A percentile compares a stretch with the other conserved stretches of the same genome.
phyloP scores from a whole-genome alignment of 345 rosid species.

The Eucalyptus tenuipes region DNA sequence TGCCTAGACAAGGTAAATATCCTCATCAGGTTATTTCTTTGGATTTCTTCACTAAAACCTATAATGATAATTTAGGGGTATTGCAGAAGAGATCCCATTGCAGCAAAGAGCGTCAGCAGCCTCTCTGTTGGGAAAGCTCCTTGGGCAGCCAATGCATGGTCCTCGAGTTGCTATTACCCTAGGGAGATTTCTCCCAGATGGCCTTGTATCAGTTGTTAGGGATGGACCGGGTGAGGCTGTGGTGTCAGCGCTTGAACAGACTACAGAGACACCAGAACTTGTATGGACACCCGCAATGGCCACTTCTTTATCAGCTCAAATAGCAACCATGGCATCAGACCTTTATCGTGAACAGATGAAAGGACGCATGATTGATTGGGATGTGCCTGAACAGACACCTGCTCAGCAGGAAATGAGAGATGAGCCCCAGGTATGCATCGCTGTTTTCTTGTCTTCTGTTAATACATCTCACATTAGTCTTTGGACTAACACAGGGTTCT shows the following conservation, averaged over 20 bases:
- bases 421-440: conserved; percentile 67
- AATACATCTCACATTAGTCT: neutral
- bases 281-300: conserved; percentile 99
- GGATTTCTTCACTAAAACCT: neutral
- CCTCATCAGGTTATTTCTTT: neutral
- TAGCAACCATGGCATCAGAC: conserved; percentile 91
- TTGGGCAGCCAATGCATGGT: conserved; percentile 99
- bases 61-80: conserved; percentile 6
- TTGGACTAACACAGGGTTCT: neutral
- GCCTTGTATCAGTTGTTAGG: conserved; percentile 82
- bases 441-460: neutral
- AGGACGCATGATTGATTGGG: conserved; percentile 94
- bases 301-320: conserved; percentile 91
- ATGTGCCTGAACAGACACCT: conserved; percentile 92
- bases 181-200: conserved; percentile 96
- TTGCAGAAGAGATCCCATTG: conserved; percentile 87
- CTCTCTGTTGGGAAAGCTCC: conserved; percentile 90
- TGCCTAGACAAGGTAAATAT: conserved; percentile 75
- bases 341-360: conserved; percentile 86
- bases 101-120: conserved; percentile 98
- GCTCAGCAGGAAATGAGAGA: conserved; percentile 88
- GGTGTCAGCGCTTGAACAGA: conserved; percentile 79
- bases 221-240: conserved; percentile 99
- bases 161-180: conserved; percentile 97
- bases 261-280: conserved; percentile 96